Base-by-base conservation (phyloP, 2,329 filamentous ascomycete species). In the Pestalotiopsis sp. region DNA sequence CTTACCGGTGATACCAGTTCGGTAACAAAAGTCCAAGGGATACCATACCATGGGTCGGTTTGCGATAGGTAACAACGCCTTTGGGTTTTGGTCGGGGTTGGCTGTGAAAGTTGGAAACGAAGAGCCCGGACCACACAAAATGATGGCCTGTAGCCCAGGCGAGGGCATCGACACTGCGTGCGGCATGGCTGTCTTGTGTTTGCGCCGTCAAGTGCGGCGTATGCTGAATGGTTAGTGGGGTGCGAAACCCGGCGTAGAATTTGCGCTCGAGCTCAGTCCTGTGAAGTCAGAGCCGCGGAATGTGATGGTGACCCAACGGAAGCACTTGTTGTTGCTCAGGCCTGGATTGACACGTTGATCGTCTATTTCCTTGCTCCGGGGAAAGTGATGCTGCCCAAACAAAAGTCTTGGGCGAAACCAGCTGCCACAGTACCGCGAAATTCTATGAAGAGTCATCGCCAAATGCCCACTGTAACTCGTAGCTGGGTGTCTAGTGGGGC, bases 41-140 rank as follows among this genome's bases (percentile, higher is more conserved):
- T 96, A 96, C 92, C 93, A 95, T 60, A 96, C 91, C 93, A 96
- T 96, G 1, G 93, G 93, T 73, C 93, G 83, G 79, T 96, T 96
- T 45, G 93, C 93, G 69, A 96, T 92, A 5, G 93, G 93, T 7
- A 96, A 82, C 25, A 96, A 87, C 11, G 93, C 93, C 81, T 96
- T 96, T 11, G 93, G 93, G 70, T 93, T 91, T 77, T 95, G 91
- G 80, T 92, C 90, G 4, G 93, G 91, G 70, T 91, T 93, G 2
- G 92, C 91, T 2, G 92, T 95, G 78, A 96, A 95, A 1, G 93
- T 95, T 60, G 92, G 90, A 73, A 96, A 92, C 0, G 92, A 94
- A 9, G 91, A 93, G 67, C 93, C 93, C 27, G 93, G 93, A 3
- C 93, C 93, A 78, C 93, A 96, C 64, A 96, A 86, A 69, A 96